These are phyloP conservation scores for Leptomonas seymouri DNA, from an alignment of 208 protist genomes.

Conservation along the genomic window DNA sequence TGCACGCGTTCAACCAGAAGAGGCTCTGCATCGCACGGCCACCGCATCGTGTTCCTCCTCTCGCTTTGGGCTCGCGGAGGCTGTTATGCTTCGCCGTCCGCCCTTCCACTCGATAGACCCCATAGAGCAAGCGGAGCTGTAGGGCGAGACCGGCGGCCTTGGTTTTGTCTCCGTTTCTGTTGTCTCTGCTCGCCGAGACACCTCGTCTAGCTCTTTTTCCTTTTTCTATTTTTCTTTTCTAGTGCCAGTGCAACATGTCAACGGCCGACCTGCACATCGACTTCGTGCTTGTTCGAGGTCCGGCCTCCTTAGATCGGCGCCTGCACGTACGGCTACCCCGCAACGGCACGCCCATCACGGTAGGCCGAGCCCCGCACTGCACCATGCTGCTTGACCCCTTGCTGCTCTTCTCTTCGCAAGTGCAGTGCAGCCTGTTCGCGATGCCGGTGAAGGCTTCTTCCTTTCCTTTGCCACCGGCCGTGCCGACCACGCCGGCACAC, in stretches of 20 bases:
- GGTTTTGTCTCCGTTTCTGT: too few relatives aligned
- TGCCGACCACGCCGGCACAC: background rate
- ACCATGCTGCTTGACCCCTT: constrained; percentile 62
- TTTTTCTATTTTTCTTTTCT: background rate
- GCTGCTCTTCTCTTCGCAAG: constrained; percentile 82
- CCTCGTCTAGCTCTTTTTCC: too few relatives aligned
- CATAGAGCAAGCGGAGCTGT: too few relatives aligned
- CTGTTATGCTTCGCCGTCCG: too few relatives aligned
- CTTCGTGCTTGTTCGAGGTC: constrained; percentile 73
- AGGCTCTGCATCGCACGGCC: too few relatives aligned
- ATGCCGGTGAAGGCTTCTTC: constrained; percentile 19
- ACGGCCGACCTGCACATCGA: constrained; percentile 28
- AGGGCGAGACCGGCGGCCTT: too few relatives aligned
- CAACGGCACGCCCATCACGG: constrained; percentile 54
- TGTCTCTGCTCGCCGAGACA: too few relatives aligned
- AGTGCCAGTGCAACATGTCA: background rate
- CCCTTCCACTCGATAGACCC: too few relatives aligned
- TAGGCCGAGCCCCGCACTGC: constrained; percentile 70
- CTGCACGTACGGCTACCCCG: constrained; percentile 42
- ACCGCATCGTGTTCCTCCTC: too few relatives aligned
- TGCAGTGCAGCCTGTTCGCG: constrained; percentile 69
- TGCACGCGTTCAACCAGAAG: too few relatives aligned
- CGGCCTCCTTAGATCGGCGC: constrained; percentile 43
- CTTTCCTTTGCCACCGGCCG: background rate
- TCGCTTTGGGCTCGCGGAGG: too few relatives aligned